Conservation (phyloP, 1,284 basidiomycete species). For the Earliella scabrosa region DNA sequence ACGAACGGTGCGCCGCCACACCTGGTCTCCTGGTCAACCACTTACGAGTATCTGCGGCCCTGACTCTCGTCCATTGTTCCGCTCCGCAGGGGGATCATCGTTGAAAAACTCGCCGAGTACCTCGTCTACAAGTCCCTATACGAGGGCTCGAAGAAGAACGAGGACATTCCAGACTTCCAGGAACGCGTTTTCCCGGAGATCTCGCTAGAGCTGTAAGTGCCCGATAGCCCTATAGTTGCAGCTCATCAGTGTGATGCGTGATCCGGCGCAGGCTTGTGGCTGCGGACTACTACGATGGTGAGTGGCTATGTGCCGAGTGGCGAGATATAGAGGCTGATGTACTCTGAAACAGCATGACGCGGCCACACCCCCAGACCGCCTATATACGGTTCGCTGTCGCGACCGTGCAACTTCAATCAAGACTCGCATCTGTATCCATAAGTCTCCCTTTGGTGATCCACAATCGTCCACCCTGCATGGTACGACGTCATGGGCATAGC, state of each 20-base stretch:
- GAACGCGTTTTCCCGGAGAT: constrained; percentile 83
- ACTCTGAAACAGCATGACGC: neutral
- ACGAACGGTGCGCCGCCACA: constrained; percentile 48
- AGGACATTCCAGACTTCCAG: constrained; percentile 79
- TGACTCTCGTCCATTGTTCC: neutral
- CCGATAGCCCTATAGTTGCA: too few species aligned
- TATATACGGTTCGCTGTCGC: too few species aligned
- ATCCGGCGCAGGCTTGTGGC: constrained; percentile 56
- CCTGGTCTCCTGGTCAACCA: neutral
- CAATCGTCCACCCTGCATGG: too few species aligned
- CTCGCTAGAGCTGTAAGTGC: constrained; percentile 78
- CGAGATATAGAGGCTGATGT: too few species aligned
- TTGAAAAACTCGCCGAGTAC: constrained; percentile 85
- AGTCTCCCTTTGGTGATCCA: too few species aligned
- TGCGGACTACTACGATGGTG: constrained; percentile 77
- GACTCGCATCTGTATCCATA: too few species aligned
- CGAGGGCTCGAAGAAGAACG: constrained; percentile 55
- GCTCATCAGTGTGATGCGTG: too few species aligned
- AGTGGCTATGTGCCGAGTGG: constrained; percentile 3
- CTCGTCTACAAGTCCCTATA: constrained; percentile 80
- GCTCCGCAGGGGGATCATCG: constrained; percentile 63
- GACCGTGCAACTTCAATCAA: too few species aligned
- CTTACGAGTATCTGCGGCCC: neutral
- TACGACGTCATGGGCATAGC: too few species aligned
- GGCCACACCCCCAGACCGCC: too few species aligned